A percentile compares a stretch with the other conserved stretches of the same genome.
Conservation (phyloP, 1,284 basidiomycete genomes). For the Papiliotrema terrestris region DNA sequence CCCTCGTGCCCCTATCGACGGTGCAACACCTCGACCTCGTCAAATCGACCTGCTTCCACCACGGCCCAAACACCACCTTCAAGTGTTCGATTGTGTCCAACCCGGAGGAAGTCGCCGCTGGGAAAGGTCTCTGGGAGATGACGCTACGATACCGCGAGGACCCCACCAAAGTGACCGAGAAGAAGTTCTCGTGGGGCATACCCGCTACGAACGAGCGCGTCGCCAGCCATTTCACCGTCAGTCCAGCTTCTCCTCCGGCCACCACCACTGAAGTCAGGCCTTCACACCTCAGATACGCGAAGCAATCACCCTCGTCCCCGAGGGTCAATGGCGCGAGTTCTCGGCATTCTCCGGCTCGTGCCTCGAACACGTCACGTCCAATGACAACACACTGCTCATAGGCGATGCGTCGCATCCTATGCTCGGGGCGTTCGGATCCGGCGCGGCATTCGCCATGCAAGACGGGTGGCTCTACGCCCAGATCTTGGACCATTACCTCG, state of each 20-base stretch:
- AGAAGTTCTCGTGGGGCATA: slow-evolving; percentile 12
- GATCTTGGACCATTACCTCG: slow-evolving; percentile 1
- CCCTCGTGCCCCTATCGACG: slow-evolving; percentile 7
- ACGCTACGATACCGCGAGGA: slow-evolving; percentile 4
- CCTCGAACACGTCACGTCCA: slow-evolving; percentile 1
- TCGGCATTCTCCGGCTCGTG: slow-evolving; percentile 10
- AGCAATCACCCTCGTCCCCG: slow-evolving; percentile 3
- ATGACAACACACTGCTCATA: slow-evolving; percentile 3
- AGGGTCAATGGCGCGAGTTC: slow-evolving; percentile 12
- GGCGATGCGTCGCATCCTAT: slow-evolving; percentile 15
- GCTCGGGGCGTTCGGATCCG: slow-evolving; percentile 14
- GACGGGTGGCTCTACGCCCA: slow-evolving; percentile 10
- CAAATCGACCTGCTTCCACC: slow-evolving; percentile 8
- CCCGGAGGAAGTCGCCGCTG: slow-evolving; percentile 1
- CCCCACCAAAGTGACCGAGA: neutral
- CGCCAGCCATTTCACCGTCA: slow-evolving; percentile 7
- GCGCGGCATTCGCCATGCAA: slow-evolving; percentile 16
- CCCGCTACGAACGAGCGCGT: slow-evolving; percentile 11
- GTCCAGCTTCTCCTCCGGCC: neutral
- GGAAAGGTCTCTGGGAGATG: slow-evolving; percentile 14
- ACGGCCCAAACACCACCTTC: slow-evolving; percentile 1
- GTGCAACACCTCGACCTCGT: slow-evolving; percentile 5
- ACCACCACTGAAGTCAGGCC: neutral
- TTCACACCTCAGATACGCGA: slow-evolving; percentile 3
- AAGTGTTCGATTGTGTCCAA: slow-evolving; percentile 3